phyloP scores from a whole-genome alignment of 768 basidiomycete species.

The Boletus vermiculosoides region DNA sequence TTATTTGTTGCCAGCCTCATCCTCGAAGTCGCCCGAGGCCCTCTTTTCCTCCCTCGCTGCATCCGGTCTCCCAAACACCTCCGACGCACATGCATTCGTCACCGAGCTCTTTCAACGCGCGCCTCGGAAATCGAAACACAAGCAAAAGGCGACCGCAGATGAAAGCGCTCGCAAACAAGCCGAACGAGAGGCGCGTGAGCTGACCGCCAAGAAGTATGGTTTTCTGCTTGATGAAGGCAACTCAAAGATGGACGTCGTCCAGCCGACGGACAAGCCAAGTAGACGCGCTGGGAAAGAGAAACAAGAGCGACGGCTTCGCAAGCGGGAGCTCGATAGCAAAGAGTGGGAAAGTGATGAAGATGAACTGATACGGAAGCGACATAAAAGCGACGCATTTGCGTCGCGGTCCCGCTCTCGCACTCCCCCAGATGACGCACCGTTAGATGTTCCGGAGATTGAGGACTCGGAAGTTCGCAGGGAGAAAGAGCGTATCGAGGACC shows the following conservation, averaged over 20 bases:
- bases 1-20: constrained; percentile 48
- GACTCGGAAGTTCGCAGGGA: constrained; percentile 72
- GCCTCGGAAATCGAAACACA: constrained; percentile 77
- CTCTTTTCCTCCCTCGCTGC: constrained; percentile 74
- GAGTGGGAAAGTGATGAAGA: constrained; percentile 95
- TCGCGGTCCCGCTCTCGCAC: constrained; percentile 25
- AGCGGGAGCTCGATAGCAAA: constrained; percentile 75
- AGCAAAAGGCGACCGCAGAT: constrained; percentile 43
- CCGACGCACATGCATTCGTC: constrained; percentile 79
- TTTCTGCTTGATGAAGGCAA: constrained; percentile 88
- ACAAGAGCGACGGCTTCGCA: constrained; percentile 67
- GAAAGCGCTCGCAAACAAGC: constrained; percentile 57
- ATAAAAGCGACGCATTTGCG: constrained; percentile 47
- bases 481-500: constrained; percentile 72
- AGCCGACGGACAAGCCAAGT: constrained; percentile 31
- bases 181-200: constrained; percentile 70
- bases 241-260: constrained; percentile 40
- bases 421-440: constrained; percentile 33
- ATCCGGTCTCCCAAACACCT: constrained; percentile 77
- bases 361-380: constrained; percentile 66
- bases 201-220: constrained; percentile 72
- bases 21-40: constrained; percentile 75
- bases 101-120: constrained; percentile 71
- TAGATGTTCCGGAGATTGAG: constrained; percentile 64
- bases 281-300: constrained; percentile 42